phyloP scores from a whole-genome alignment of 2,329 filamentous ascomycete species.

The Pseudogymnoascus sp. region DNA sequence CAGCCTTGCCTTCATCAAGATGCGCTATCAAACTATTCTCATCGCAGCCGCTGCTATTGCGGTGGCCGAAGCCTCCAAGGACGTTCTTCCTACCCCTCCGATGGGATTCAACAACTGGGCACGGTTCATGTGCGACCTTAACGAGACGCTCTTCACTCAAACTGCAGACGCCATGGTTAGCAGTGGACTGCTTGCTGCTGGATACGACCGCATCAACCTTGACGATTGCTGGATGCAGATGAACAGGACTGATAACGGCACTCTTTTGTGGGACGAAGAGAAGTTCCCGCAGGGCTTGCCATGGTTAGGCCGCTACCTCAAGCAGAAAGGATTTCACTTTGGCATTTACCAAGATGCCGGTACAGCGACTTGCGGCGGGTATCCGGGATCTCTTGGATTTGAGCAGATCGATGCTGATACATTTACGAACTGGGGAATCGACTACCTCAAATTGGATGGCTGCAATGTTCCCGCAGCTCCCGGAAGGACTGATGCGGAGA shows the following conservation, averaged over 20 bases:
- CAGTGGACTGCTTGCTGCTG: slow-evolving; percentile 35
- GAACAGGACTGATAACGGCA: slow-evolving; percentile 34
- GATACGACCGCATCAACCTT: slow-evolving; percentile 48
- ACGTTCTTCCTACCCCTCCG: slow-evolving; percentile 29
- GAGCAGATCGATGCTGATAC: slow-evolving; percentile 49
- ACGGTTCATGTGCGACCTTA: slow-evolving; percentile 37
- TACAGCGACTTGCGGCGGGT: slow-evolving; percentile 41
- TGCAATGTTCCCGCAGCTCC: slow-evolving; percentile 33
- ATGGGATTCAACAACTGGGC: slow-evolving; percentile 45
- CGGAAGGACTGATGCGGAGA: slow-evolving; percentile 28
- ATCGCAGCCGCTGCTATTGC: background rate
- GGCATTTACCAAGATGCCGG: slow-evolving; percentile 49
- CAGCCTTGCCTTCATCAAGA: background rate
- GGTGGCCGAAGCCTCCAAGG: background rate
- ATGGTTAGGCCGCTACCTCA: slow-evolving; percentile 43
- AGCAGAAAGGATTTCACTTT: slow-evolving; percentile 47
- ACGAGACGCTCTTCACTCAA: slow-evolving; percentile 36
- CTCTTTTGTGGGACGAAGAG: slow-evolving; percentile 36
- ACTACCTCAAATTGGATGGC: slow-evolving; percentile 53
- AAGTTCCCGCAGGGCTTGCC: slow-evolving; percentile 51
- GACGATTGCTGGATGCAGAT: slow-evolving; percentile 50
- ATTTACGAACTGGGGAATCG: slow-evolving; percentile 50
- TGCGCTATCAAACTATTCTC: background rate
- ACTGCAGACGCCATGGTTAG: slow-evolving; percentile 36
- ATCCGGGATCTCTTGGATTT: slow-evolving; percentile 46